Percentiles rank a stretch among this genome's conserved stretches.
phyloP scores from a whole-genome alignment of 2,329 filamentous ascomycete genomes.

The Pseudocercospora fijiensis region DNA sequence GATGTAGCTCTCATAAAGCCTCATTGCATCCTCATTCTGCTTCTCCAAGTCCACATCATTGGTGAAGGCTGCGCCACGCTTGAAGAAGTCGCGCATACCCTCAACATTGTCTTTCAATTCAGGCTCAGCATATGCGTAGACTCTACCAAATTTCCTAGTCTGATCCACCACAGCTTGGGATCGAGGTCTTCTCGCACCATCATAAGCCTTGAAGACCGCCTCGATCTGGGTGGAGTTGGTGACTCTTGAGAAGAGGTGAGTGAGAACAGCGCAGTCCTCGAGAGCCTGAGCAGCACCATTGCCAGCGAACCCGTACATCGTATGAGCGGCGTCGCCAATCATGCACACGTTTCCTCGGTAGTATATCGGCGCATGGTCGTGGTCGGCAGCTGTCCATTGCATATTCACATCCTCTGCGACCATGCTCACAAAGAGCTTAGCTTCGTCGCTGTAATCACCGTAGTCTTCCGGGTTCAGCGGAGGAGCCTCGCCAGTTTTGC shows the following conservation, averaged over 20 bases:
- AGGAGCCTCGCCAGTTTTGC: constrained; percentile 19
- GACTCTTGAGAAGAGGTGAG: constrained; percentile 1
- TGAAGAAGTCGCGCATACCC: constrained; percentile 35
- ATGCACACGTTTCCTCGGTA: constrained; percentile 4
- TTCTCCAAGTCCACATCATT: constrained; percentile 34
- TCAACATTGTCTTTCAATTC: constrained; percentile 33
- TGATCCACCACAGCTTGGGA: constrained; percentile 35
- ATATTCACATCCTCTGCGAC: constrained; percentile 30
- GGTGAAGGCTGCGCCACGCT: constrained; percentile 34
- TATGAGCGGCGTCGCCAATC: constrained; percentile 13
- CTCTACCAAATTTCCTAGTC: constrained; percentile 32
- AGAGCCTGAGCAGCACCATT: constrained; percentile 12
- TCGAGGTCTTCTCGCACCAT: constrained; percentile 31
- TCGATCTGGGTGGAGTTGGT: constrained; percentile 20
- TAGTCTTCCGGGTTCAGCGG: constrained; percentile 32
- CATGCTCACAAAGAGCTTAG: constrained; percentile 31
- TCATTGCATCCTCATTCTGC: constrained; percentile 35
- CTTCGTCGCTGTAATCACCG: constrained; percentile 35
- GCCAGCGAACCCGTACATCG: constrained; percentile 6
- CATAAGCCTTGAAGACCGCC: constrained; percentile 32
- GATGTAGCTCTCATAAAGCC: background rate
- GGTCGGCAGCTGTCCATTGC: constrained; percentile 8
- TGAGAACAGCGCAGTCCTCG: constrained; percentile 6
- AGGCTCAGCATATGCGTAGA: constrained; percentile 36
- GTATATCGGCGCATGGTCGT: constrained; percentile 6